Evolutionary conservation across 2,329 filamentous ascomycete species (phyloP), one percentile per base, ranked within the genome.

Genomic region (Calycina herbarum): DNA sequence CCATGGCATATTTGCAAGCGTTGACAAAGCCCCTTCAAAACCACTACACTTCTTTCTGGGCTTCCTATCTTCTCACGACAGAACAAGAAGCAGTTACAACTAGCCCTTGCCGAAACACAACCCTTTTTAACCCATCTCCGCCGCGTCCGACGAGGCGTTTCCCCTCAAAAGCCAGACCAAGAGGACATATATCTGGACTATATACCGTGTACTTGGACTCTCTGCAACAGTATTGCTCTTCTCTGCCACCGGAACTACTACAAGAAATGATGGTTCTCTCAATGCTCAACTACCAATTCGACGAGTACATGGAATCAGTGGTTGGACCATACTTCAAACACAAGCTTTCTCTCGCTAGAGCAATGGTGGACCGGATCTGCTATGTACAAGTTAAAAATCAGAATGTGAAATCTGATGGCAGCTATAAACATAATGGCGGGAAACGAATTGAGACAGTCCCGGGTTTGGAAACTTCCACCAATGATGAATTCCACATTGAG

Each of bases 351-450:
- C 29, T 31, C 29, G 29, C 29, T 31, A 31, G 29, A 31, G 29
- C 29, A 5, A 31, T 31, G 29, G 29, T 31, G 29, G 29, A 31
- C 29, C 29, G 51, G 5, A 65, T 7, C 11, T 74, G 76, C n/a
- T 5, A 31, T 31, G 29, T 31, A 31, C 29, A 31, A 31, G 29
- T 31, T 31, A 5, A 31, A 5, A 31, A 31, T 5, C 29, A 31
- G 29, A 5, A 3, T 31, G 29, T 31, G 29, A 31, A 31, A 31
- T 31, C 29, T 31, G 29, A 31, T 3, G 29, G 29, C 29, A 31
- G 5, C 5, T 31, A 3, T 31, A 5, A 5, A 31, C 3, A 31
- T 20, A 31, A 31, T 31, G 5, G 29, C 29, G 29, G 29, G 29
- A 31, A 31, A 31, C 29, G 29, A 31, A 31, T 3, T 31, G 29